Evolutionary conservation across 2,329 filamentous ascomycete species (phyloP).

Genomic region (Aphanocladium album): DNA sequence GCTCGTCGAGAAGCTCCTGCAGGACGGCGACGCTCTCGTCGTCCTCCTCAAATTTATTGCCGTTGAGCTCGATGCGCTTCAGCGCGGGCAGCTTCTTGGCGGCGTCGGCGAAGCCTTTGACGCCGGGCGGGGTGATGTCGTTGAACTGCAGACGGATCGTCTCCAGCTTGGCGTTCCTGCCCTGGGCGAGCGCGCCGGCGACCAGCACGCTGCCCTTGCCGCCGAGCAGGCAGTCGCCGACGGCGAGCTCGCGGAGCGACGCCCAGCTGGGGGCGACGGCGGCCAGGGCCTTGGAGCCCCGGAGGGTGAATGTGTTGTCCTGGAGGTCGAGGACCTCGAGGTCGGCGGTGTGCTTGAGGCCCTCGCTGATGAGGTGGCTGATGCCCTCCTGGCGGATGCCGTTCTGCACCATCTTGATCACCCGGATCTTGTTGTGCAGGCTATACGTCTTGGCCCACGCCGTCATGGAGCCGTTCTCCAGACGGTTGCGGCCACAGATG

Average conservation of each 20-base stretch:
- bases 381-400: constrained; percentile 95
- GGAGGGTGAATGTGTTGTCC: constrained; percentile 91
- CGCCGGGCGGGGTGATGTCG: constrained; percentile 74
- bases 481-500: constrained; percentile 89
- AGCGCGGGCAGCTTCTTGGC: constrained; percentile 68
- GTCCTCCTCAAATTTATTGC: constrained; percentile 89
- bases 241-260: constrained; percentile 72
- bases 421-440: constrained; percentile 75
- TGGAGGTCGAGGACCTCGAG: constrained; percentile 83
- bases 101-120: constrained; percentile 67
- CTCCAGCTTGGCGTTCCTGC: constrained; percentile 74
- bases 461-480: constrained; percentile 94
- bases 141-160: constrained; percentile 86
- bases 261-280: constrained; percentile 70
- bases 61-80: constrained; percentile 87
- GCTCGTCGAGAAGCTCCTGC: constrained; percentile 65
- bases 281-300: constrained; percentile 73
- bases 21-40: constrained; percentile 67
- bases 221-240: constrained; percentile 82
- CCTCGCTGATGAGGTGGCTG: constrained; percentile 70
- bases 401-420: constrained; percentile 97
- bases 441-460: constrained; percentile 88
- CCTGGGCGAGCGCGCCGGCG: constrained; percentile 65
- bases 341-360: constrained; percentile 63
- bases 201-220: constrained; percentile 71